phyloP scores from a whole-genome alignment of 2,329 filamentous ascomycete genomes.

The Paradendryphiella salina region DNA sequence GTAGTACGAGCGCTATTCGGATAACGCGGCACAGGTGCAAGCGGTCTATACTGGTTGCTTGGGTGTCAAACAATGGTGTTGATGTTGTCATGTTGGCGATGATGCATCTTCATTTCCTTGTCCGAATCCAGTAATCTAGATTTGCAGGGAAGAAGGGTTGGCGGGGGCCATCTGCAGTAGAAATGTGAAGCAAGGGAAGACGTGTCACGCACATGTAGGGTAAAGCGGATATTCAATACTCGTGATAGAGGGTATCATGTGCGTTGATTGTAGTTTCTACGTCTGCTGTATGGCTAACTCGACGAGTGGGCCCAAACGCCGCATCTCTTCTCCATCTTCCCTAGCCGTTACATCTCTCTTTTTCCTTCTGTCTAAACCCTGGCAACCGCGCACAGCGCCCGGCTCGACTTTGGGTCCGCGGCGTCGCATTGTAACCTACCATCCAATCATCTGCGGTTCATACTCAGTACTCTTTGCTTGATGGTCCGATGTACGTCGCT shows the following conservation, averaged over 20 bases:
- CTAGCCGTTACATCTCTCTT: background rate
- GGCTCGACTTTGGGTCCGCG: slow-evolving; percentile 1
- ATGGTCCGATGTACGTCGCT: slow-evolving; percentile 4
- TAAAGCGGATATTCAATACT: no score
- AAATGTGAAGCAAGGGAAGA: background rate
- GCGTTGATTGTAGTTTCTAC: background rate
- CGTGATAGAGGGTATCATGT: background rate
- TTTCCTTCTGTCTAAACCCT: background rate
- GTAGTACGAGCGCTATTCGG: slow-evolving; percentile 2
- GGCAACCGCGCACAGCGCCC: slow-evolving; percentile 6
- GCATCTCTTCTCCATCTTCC: background rate
- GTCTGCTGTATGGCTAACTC: background rate
- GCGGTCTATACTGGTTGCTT: slow-evolving; percentile 1
- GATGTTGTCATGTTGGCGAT: no score
- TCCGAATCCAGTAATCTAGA: no score
- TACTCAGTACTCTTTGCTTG: background rate
- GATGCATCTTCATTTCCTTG: no score
- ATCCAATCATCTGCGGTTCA: slow-evolving; percentile 6
- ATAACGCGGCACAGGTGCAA: slow-evolving; percentile 2
- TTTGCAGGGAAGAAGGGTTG: no score
- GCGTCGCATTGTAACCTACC: slow-evolving; percentile 8
- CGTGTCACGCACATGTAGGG: background rate
- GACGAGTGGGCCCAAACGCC: background rate
- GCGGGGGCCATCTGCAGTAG: background rate
- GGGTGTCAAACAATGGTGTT: no score